A percentile compares a stretch with the other conserved stretches of the same genome.
These are phyloP conservation scores for Cryptosporidium canis DNA, from an alignment of 169 alveolate species.

Conservation along the genomic window DNA sequence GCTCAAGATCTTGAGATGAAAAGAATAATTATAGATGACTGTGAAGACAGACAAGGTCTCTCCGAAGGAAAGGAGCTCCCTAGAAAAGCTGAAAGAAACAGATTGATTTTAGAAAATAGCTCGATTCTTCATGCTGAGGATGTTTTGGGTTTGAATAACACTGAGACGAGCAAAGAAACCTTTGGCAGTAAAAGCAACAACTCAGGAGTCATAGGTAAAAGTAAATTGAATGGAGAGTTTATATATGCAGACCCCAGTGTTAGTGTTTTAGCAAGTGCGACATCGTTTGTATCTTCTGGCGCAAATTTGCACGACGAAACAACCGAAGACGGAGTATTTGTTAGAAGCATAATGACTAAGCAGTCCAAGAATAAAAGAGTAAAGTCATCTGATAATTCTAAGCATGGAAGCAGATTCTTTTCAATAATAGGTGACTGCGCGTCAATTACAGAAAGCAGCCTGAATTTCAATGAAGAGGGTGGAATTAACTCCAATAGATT, in stretches of 20 bases:
- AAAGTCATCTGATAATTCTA: neutral
- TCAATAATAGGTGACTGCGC: neutral
- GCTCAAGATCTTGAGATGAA: neutral
- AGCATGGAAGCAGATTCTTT: neutral
- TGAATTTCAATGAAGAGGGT: neutral
- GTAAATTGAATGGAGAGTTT: neutral
- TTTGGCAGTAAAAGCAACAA: neutral
- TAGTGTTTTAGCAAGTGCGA: slow-evolving; percentile 25
- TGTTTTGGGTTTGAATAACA: neutral
- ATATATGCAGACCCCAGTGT: slow-evolving; percentile 60
- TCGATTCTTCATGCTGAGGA: neutral
- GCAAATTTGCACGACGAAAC: neutral
- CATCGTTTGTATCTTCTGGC: slow-evolving; percentile 20
- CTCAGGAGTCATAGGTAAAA: neutral
- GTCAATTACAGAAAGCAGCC: neutral
- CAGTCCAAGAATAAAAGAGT: neutral
- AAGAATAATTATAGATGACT: slow-evolving; percentile 6
- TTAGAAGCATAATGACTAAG: neutral
- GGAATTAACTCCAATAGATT: neutral
- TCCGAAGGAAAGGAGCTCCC: neutral
- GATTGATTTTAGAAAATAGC: neutral
- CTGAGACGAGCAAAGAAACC: neutral
- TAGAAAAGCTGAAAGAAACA: neutral
- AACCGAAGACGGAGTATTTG: neutral
- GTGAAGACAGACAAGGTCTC: neutral